Evolutionary conservation across 108 stramenopile species (phyloP), one percentile per base, ranked within the genome.

Genomic region (Pseudonitzschia delicatissima): DNA sequence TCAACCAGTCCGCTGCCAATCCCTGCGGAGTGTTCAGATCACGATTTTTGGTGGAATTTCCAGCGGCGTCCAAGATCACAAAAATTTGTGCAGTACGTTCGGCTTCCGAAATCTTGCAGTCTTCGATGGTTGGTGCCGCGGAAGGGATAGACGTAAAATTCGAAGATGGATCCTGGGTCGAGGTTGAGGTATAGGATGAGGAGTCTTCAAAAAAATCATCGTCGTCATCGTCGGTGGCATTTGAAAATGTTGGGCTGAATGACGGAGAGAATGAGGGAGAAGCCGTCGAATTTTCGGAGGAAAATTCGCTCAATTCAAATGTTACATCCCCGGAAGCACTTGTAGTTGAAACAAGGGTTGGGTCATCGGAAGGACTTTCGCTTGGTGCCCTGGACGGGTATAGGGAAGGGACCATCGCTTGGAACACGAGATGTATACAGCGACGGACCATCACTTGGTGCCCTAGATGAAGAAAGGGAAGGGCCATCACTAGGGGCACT

Each of bases 1-100:
- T 64, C 45, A 84, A 35, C 83, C 83, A 84, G 2, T 73, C 50
- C 11, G 69, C 61, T 13, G 83, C 83, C 25, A 47, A 37, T 15
- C 78, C 79, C 67, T 79, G 76, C 4, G 76, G 60, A 28, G 79
- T 66, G 4, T 52, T 29, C 23, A 55, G 12, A 36, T 84, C 65
- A n/a, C 53, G 39, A 15, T 80, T 53, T 33, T 67, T 28, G 8
- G 66, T 25, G 3, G 65, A 32, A 31, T 77, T 72, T 36, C 32
- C 47, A 13, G 58, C 57, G 13, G 70, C 66, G 12, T 69, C 49
- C 29, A 80, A 36, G n/a, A 67, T 48, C 17, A 12, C 35, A 9
- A 65, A 33, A 42, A 84, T 84, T 8, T 33, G 66, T 7, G 42
- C 57, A 18, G 23, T 23, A 7, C 83, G 76, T 53, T 74, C 50